Conservation (phyloP, 352 stramenopile species). For the Phytophthora podocarpi region DNA sequence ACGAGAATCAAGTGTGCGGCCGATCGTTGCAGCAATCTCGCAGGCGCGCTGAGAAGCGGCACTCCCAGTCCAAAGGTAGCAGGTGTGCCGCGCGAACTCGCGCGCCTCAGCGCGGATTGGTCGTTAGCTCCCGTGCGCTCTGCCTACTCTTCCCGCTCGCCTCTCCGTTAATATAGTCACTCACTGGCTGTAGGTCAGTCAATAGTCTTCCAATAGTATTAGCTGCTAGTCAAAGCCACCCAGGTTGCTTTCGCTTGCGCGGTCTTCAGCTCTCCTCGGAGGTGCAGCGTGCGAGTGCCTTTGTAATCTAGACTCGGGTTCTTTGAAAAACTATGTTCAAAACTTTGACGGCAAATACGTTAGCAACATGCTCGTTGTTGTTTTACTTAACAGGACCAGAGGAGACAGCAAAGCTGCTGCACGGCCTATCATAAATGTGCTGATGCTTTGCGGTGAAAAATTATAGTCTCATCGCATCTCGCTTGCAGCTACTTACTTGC, state of each 20-base stretch:
- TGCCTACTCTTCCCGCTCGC: slow-evolving; percentile 19
- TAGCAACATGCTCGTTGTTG: neutral
- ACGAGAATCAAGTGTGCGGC: slow-evolving; percentile 16
- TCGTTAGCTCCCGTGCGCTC: slow-evolving; percentile 10
- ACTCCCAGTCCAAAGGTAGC: slow-evolving; percentile 41
- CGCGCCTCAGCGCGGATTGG: slow-evolving; percentile 29
- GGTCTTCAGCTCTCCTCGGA: slow-evolving; percentile 8
- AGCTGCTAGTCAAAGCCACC: slow-evolving; percentile 36
- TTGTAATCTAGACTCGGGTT: slow-evolving; percentile 37
- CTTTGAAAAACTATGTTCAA: slow-evolving; percentile 14
- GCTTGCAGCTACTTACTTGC: slow-evolving; percentile 43
- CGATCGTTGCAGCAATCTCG: slow-evolving; percentile 28
- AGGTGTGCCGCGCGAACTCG: slow-evolving; percentile 19
- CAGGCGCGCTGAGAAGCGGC: slow-evolving; percentile 17
- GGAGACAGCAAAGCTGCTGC: neutral
- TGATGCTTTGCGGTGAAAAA: too few species aligned
- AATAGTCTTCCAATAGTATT: slow-evolving; percentile 41
- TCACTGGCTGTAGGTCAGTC: slow-evolving; percentile 36
- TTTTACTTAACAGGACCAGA: neutral
- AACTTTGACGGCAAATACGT: neutral
- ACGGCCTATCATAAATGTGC: too few species aligned
- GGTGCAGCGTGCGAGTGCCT: slow-evolving; percentile 11
- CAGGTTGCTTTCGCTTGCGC: slow-evolving; percentile 27
- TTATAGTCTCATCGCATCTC: too few species aligned
- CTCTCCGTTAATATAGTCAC: slow-evolving; percentile 46